Evolutionary conservation across 805 yeast genomes (phyloP).

Genomic region (Kodamaea restingae): DNA sequence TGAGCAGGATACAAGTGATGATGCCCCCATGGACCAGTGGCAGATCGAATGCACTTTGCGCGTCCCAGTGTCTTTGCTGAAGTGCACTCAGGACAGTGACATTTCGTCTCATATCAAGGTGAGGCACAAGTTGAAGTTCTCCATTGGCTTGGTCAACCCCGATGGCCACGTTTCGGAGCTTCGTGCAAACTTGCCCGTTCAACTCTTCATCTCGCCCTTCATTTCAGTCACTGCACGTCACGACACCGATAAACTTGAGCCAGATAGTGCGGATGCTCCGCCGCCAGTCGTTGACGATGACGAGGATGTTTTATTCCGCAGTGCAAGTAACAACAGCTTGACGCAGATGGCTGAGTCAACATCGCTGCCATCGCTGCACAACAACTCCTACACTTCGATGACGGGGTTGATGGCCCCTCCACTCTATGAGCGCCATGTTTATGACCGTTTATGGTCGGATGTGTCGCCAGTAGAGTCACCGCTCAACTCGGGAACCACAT

Average conservation of each 20-base stretch:
- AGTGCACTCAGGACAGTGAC: constrained; percentile 85
- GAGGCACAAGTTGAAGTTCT: constrained; percentile 82
- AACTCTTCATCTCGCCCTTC: constrained; percentile 73
- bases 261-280: background rate
- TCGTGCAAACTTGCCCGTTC: constrained; percentile 84
- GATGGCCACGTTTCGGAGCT: constrained; percentile 93
- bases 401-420: constrained; percentile 74
- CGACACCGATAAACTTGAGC: constrained; percentile 20
- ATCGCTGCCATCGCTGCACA: background rate
- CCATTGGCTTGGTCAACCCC: constrained; percentile 72
- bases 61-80: constrained; percentile 69
- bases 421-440: constrained; percentile 72
- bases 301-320: constrained; percentile 4
- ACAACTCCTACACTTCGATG: constrained; percentile 14
- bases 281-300: constrained; percentile 1
- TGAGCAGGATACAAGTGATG: constrained; percentile 43
- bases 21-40: constrained; percentile 60
- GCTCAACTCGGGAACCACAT: constrained; percentile 36
- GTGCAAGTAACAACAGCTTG: constrained; percentile 17
- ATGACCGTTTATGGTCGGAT: constrained; percentile 75
- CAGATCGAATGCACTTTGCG: constrained; percentile 56
- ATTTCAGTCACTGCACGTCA: constrained; percentile 60
- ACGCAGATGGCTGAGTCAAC: constrained; percentile 16
- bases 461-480: constrained; percentile 50
- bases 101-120: constrained; percentile 68